Base-by-base conservation (phyloP, 2,329 filamentous ascomycete genomes). In the Lecanicillium sp. region DNA sequence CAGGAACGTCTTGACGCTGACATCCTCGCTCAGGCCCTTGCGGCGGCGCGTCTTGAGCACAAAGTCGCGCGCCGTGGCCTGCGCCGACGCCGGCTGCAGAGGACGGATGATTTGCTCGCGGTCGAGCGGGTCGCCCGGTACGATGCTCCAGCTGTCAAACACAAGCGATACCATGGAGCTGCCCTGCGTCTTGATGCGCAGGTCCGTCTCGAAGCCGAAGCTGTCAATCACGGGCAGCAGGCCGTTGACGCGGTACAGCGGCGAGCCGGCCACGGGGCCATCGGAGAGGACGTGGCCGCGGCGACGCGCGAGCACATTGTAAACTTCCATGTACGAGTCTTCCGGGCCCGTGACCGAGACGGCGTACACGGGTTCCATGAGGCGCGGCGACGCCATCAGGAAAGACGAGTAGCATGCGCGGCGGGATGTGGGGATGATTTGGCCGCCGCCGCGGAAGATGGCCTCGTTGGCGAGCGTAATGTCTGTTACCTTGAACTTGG, bases 181-280 rank as follows among this genome's bases (percentile, higher is more conserved):
- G 37, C 92, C 90, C 66, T 96, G 87, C 0, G 90, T 96, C 62
- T 95, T 89, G 56, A 97, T 97, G 46, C 92, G 76, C 42, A 98
- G 72, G 66, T 98, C 92, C 12, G 92, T 97, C 69, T 98, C 92
- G 62, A 98, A 97, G 15, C 92, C 92, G 55, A 98, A 98, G 20
- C 82, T 88, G 67, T 98, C 92, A 56, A 98, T 95, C 43, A 97
- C 92, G 9, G 92, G 92, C 40, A 98, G 80, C 36, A 97, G 71
- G 4, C 92, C 92, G 52, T 82, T 85, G 38, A 96, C 89, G 17
- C 85, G 83, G 64, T 96, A 97, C 10, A 98, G 74, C 4, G 90
- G 92, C 9, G 92, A 97, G 17, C 92, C 92, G 0, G 90, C 88
- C 44, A 98, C 87, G 12, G 89, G 89, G 0, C 87, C 87, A 57